A percentile compares a stretch with the other conserved stretches of the same genome.
Conservation (phyloP, 257 asterid genomes). For the Dorcoceras hygrometricum region DNA sequence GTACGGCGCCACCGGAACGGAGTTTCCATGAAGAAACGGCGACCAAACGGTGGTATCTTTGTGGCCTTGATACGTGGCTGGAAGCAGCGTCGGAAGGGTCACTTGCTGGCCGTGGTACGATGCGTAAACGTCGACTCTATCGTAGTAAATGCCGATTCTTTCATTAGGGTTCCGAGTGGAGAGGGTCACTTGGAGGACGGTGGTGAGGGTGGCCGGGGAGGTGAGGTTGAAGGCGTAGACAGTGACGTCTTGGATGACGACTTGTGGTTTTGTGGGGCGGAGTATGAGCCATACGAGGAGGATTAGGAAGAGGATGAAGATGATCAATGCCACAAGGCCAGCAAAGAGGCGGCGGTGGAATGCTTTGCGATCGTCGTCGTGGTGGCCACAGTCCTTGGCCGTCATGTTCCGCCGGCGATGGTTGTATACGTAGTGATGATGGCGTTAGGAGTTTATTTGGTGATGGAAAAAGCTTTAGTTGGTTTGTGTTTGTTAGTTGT, state of each 20-base stretch:
- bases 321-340: slow-evolving; percentile 17
- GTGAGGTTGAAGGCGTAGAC: slow-evolving; percentile 63
- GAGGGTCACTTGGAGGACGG: slow-evolving; percentile 57
- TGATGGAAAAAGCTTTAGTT: too few relatives aligned
- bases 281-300: slow-evolving; percentile 63
- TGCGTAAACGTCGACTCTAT: slow-evolving; percentile 47
- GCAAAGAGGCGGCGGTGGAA: slow-evolving; percentile 34
- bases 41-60: slow-evolving; percentile 63
- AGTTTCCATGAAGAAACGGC: slow-evolving; percentile 50
- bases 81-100: slow-evolving; percentile 46
- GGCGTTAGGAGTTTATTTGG: neutral
- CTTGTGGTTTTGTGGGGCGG: slow-evolving; percentile 67
- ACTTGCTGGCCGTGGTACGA: slow-evolving; percentile 64
- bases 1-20: slow-evolving; percentile 57
- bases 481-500: too few relatives aligned
- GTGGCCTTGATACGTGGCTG: slow-evolving; percentile 59
- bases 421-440: too few relatives aligned
- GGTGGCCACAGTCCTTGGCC: slow-evolving; percentile 53
- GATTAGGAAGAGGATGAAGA: slow-evolving; percentile 43
- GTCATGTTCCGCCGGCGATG: slow-evolving; percentile 30
- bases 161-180: slow-evolving; percentile 57
- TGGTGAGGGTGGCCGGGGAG: slow-evolving; percentile 43
- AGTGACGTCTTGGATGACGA: slow-evolving; percentile 70
- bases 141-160: slow-evolving; percentile 58
- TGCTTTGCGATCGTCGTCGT: slow-evolving; percentile 28